These are phyloP conservation scores for Candida multigemmis DNA, from an alignment of 805 yeast genomes.

Conservation along the genomic window DNA sequence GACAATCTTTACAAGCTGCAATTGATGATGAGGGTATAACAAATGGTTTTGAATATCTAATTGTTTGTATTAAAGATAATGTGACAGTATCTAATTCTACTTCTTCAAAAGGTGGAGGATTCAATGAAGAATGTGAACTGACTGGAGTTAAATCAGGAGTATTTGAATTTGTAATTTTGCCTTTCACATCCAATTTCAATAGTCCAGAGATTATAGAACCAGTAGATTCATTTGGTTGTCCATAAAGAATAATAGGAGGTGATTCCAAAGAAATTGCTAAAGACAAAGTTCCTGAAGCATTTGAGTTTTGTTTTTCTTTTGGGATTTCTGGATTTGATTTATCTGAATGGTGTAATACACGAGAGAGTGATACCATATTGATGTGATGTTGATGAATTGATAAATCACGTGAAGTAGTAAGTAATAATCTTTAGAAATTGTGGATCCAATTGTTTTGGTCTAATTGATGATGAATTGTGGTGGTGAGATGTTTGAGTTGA, in stretches of 20 bases:
- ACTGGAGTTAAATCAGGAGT: slow-evolving; percentile 10
- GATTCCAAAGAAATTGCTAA: slow-evolving; percentile 67
- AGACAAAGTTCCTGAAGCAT: slow-evolving; percentile 9
- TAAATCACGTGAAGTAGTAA: too few species aligned
- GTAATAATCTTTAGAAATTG: too few species aligned
- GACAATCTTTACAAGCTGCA: slow-evolving; percentile 51
- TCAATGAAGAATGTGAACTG: slow-evolving; percentile 6
- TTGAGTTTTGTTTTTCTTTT: slow-evolving; percentile 1
- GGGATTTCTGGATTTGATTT: slow-evolving; percentile 6
- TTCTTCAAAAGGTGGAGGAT: slow-evolving; percentile 25
- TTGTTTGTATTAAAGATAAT: slow-evolving; percentile 63
- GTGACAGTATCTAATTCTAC: slow-evolving; percentile 50
- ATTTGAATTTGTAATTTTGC: neutral
- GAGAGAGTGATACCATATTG: slow-evolving; percentile 13
- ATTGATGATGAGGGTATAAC: slow-evolving; percentile 40
- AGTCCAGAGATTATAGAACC: slow-evolving; percentile 86
- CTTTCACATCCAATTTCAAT: slow-evolving; percentile 36
- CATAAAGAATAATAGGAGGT: slow-evolving; percentile 86
- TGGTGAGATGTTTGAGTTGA: too few species aligned
- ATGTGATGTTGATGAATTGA: too few species aligned
- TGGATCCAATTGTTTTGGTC: too few species aligned
- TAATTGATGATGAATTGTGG: too few species aligned
- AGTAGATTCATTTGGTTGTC: slow-evolving; percentile 64
- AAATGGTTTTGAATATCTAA: slow-evolving; percentile 60
- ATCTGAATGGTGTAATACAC: slow-evolving; percentile 11